Evolutionary conservation across 1,139 yeast species (phyloP), one percentile per base, ranked within the genome.

Genomic region (Geotrichum klebahnii): DNA sequence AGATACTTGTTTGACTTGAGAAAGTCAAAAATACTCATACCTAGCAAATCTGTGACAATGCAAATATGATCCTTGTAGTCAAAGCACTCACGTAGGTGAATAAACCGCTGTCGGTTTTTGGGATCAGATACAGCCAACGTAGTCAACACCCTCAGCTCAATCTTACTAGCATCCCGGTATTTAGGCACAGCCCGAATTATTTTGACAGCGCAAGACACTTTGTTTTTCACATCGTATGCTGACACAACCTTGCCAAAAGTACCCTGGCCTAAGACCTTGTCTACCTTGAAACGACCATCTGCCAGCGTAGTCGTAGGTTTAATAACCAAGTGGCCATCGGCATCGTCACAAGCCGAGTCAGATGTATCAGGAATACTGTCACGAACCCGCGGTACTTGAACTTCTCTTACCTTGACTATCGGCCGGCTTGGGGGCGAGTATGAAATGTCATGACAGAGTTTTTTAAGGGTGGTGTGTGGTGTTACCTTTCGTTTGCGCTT

Each of bases 61-160:
- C 97, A 90, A 44, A 94, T 88, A 67, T 94, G 99, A 61, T 92
- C 89, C 58, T 95, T 77, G 67, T 79, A 94, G 69, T 92, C 98
- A 67, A 94, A 86, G 64, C 95, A 90, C 63, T 90, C 97, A 35
- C 86, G 76, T 51, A 92, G 69, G 63, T 86, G 95, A 54, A 88
- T 85, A 53, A 71, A 68, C 29, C 64, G 62, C 58, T 69, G 62
- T 34, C 84, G 77, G 65, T 85, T 87, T 57, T 79, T 76, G 50
- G 75, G 66, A 66, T 88, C 92, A 51, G 77, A 73, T 52, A 80
- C 80, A 57, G 85, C 86, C 61, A 86, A 84, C 59, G 88, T 82
- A 56, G 84, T 80, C 55, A 89, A 71, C 38, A 95, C 94, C 5
- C 95, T 78, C 56, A 94, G 62, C 57, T 73, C 77, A 48, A 71